phyloP scores from a whole-genome alignment of 192 early-diverging fungal genomes.

The Coemansia sp. region DNA sequence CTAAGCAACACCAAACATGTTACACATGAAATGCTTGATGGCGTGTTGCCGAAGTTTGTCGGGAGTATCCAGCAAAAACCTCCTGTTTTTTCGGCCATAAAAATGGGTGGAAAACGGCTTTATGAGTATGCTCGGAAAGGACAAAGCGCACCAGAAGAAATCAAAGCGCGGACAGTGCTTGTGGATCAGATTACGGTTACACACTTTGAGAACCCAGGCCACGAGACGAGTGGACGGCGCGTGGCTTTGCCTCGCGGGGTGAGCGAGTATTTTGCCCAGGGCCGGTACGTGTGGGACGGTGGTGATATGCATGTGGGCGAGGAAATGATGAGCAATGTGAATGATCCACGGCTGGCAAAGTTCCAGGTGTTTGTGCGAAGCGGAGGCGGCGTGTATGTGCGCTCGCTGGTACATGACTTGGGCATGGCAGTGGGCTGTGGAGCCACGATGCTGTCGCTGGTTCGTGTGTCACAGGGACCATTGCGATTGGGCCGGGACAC shows the following conservation, averaged over 20 bases:
- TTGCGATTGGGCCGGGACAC: slow-evolving; percentile 52
- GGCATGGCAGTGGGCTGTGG: slow-evolving; percentile 55
- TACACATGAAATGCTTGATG: slow-evolving; percentile 36
- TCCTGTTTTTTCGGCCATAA: slow-evolving; percentile 70
- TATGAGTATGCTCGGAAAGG: slow-evolving; percentile 70
- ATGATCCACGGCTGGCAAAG: slow-evolving; percentile 28
- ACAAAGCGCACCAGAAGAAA: slow-evolving; percentile 3
- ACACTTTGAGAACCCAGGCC: slow-evolving; percentile 10
- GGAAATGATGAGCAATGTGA: slow-evolving; percentile 12
- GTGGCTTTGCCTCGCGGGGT: slow-evolving; percentile 16
- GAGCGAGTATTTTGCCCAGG: slow-evolving; percentile 19
- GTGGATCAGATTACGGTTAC: slow-evolving; percentile 23
- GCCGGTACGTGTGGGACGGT: slow-evolving; percentile 18
- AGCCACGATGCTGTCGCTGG: slow-evolving; percentile 62
- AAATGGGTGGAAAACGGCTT: slow-evolving; percentile 64
- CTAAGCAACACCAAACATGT: slow-evolving; percentile 34
- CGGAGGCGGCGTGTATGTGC: slow-evolving; percentile 71
- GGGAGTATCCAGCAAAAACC: slow-evolving; percentile 63
- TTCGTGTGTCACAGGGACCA: slow-evolving; percentile 59
- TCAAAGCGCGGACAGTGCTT: slow-evolving; percentile 20
- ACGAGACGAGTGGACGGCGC: background rate
- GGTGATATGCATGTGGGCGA: slow-evolving; percentile 9
- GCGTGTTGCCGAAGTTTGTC: slow-evolving; percentile 52
- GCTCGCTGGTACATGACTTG: slow-evolving; percentile 69
- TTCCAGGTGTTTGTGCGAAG: slow-evolving; percentile 62